Evolutionary conservation across 2,329 filamentous ascomycete species (phyloP).

Genomic region (Venturia carpophila): DNA sequence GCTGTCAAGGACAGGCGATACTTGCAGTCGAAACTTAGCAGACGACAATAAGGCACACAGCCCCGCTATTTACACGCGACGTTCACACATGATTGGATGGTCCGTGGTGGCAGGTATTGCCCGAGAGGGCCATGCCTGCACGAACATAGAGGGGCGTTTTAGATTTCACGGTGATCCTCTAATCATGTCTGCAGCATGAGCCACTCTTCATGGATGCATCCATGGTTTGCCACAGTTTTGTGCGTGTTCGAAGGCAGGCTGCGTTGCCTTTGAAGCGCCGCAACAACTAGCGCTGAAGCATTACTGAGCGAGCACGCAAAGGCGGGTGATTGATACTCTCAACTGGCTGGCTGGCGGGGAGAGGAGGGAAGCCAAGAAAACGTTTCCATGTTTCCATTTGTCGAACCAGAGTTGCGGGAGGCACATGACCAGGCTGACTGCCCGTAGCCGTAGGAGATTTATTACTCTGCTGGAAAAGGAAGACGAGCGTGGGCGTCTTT

Average conservation of each 20-base stretch:
- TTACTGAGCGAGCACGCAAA: background rate
- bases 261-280: background rate
- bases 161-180: background rate
- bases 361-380: too few species aligned
- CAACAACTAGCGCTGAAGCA: background rate
- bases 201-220: conserved; percentile 2
- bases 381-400: too few species aligned
- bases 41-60: background rate
- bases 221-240: background rate
- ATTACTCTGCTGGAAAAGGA: background rate
- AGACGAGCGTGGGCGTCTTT: background rate
- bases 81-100: background rate
- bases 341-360: background rate
- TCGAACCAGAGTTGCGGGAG: background rate
- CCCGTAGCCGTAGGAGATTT: background rate
- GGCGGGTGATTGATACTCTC: background rate
- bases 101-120: background rate
- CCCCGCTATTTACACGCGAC: background rate
- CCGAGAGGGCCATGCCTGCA: conserved; percentile 10
- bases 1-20: background rate
- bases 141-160: conserved; percentile 7
- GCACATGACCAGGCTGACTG: background rate
- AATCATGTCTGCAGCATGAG: background rate
- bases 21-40: conserved; percentile 12
- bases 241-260: background rate